Conservation (phyloP, 345 rosid species). For the Hevea brasiliensis region DNA sequence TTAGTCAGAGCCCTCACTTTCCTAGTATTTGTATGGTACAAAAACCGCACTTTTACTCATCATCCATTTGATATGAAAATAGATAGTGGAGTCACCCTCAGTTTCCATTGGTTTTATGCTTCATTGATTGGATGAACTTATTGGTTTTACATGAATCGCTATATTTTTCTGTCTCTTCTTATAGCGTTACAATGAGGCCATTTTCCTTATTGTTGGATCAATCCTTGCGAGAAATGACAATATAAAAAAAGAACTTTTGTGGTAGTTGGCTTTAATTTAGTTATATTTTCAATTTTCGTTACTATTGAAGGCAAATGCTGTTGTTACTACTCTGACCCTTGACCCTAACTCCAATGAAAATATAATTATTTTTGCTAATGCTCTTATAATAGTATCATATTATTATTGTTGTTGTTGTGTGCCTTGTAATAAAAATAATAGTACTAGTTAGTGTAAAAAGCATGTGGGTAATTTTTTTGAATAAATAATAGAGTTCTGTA, state of each 20-base stretch:
- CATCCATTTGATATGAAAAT: not conserved
- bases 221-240: not conserved
- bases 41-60: slow-evolving; percentile 6
- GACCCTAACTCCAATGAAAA: not conserved
- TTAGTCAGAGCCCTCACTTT: slow-evolving; percentile 29
- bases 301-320: not conserved
- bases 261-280: not conserved
- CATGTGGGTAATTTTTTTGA: not conserved
- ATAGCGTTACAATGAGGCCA: not conserved
- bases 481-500: not conserved
- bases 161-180: not conserved
- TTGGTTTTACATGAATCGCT: not conserved
- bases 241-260: not conserved
- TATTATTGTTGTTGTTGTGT: not conserved
- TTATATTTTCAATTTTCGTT: no score
- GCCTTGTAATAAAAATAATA: not conserved
- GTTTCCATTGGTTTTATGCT: slow-evolving; percentile 1
- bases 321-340: not conserved
- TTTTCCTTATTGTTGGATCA: not conserved
- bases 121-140: not conserved
- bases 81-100: slow-evolving; percentile 5
- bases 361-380: not conserved
- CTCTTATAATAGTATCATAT: not conserved
- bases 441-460: not conserved
- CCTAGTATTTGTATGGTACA: slow-evolving; percentile 30